Base-by-base conservation (phyloP, 331 rosid species). In the Quercus phellos region DNA sequence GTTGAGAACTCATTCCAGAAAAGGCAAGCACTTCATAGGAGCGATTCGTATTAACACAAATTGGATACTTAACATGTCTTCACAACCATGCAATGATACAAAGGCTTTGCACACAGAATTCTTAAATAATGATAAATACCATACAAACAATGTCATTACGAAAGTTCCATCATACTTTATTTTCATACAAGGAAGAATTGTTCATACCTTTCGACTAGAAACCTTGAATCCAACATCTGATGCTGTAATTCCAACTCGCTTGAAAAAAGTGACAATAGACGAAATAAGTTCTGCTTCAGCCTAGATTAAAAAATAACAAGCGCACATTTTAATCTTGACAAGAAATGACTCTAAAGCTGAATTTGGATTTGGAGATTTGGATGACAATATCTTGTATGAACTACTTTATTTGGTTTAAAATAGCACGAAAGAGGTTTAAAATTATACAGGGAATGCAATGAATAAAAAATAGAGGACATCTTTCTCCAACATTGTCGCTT, bases 201-300 rank as follows among this genome's bases (percentile, higher is more conserved):
- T 71, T 22, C 82, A 34, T 83, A 94, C 99, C 99, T 94, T 94
- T 80, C 99, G 89, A 77, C 98, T 94, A 70, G 99, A 94, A 85
- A 94, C 91, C 90, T 90, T 94, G 83, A 94, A 91, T 81, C 98
- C 99, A 72, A 94, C 99, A 80, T 94, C 97, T 19, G 84, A 85
- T 77, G 93, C 87, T 63, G 97, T 92, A 53, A 94, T 85, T 82
- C 98, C 99, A 69, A 92, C 74, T 66, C 90, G 89, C 86, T 92
- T 94, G 87, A 94, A 89, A 81, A 94, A 89, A 53, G 94, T 84
- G 88, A 94, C 85, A 68, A 94, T 88, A 13, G 99, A 90, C 73
- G 96, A 87, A 85, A 94, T 79, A 69, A 94, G 94, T 84, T 94
- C 99, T 18, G 98, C 98, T 85, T 94, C 99, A 64, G 99, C 99